These are phyloP conservation scores for Xylaria arbuscula DNA, from an alignment of 2,329 filamentous ascomycete species.

Conservation along the genomic window DNA sequence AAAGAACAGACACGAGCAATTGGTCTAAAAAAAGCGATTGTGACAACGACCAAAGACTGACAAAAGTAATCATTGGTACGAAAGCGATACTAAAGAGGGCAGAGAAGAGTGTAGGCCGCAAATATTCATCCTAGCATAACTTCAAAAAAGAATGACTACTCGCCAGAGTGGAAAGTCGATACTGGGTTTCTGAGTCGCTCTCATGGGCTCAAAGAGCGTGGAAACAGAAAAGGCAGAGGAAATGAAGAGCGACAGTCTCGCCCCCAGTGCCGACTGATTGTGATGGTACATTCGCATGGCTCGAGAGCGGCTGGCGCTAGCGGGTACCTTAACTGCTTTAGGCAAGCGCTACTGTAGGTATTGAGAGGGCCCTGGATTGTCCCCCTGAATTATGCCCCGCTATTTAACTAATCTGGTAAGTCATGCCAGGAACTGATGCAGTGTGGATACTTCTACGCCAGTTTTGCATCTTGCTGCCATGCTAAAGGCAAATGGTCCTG, in stretches of 20 bases:
- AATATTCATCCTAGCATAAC: neutral
- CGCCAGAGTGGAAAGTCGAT: conserved; percentile 27
- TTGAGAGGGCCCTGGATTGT: neutral
- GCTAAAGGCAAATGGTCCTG: neutral
- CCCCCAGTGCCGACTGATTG: neutral
- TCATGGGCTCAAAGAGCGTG: conserved; percentile 19
- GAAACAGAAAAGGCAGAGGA: conserved; percentile 36
- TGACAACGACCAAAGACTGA: conserved; percentile 33
- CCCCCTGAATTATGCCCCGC: conserved; percentile 9
- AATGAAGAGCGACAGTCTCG: conserved; percentile 42
- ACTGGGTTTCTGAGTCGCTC: conserved; percentile 8
- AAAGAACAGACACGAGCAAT: conserved; percentile 35
- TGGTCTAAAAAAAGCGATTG: conserved; percentile 34
- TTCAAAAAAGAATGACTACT: conserved; percentile 34
- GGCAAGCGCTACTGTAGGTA: neutral
- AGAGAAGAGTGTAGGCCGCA: conserved; percentile 4
- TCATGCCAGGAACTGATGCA: neutral
- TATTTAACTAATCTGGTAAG: neutral
- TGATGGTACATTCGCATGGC: neutral
- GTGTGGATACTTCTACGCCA: neutral
- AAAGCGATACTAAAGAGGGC: conserved; percentile 21
- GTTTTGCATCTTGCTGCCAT: neutral
- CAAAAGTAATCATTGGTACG: neutral
- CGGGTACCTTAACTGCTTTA: neutral
- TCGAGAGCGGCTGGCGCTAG: conserved; percentile 1